Evolutionary conservation across 805 yeast genomes (phyloP), one percentile per base, ranked within the genome.

Genomic region (Kodamaea sagamina): DNA sequence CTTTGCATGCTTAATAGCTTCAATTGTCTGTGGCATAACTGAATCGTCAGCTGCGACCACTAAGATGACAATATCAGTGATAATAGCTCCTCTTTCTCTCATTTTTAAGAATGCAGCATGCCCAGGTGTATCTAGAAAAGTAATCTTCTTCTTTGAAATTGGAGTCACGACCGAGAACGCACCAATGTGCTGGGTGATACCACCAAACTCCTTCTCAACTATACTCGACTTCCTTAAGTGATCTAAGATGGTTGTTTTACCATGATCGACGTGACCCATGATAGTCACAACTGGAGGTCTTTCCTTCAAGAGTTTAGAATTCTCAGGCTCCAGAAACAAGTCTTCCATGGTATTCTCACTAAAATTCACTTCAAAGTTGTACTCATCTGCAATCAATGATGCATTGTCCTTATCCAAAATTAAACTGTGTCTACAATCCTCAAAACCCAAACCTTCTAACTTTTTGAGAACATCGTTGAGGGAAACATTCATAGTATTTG

Each of bases 181-280:
- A 62, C 99, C 99, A 44, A 93, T 93, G 61, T 89, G 97, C 62
- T 93, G 99, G 0, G 99, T 93, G 40, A 93, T 93, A 13, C 99
- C 98, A 42, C 99, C 99, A 61, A 82, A 86, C 60, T 93, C 99
- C 32, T 82, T 77, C 22, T 80, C 79, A 0, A 84, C 98, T 6
- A 93, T 80, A 0, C 90, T 79, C 0, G 96, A 85, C 51, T 87
- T 89, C 35, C 98, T 74, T 54, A 93, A 68, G 56, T 81, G 79
- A 62, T 93, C 99, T 43, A 93, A 74, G 47, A 93, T 83, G 0
- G 99, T 92, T 1, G 99, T 93, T 61, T 93, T 93, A 2, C 99
- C 99, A 59, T 93, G 99, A 63, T 93, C 99, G 22, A 93, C 99
- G 62, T 93, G 99, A 2, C 99, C 99, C 98, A 93, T 93, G 41